Evolutionary conservation across 345 rosid genomes (phyloP), one percentile per base, ranked within the genome.

Genomic region (Camelina neglecta): DNA sequence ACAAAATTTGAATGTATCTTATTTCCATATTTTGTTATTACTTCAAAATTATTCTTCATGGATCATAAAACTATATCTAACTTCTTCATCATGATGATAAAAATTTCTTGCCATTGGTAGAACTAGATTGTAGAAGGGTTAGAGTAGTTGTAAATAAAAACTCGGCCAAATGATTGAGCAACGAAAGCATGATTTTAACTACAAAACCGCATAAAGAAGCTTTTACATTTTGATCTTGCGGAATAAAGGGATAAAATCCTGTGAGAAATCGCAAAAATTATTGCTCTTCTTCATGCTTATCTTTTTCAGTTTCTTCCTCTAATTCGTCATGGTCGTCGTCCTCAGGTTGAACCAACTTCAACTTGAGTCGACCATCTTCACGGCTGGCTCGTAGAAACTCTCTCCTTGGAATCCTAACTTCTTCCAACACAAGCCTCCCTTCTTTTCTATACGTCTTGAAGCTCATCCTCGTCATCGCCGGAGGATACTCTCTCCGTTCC

Each of bases 351-450:
- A 90, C 81, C 72, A 94, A 75, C 54, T 91, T 86, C 77, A 94
- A 83, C 82, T 69, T 87, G 64, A 94, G 77, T 18, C 98, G 73
- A 49, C 98, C 97, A 53, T 86, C 90, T 81, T 92, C 89, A 61
- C 98, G 89, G 11, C 83, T 82, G 2, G 97, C 95, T 54, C 79
- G 90, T 70, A 94, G 81, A 71, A 90, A 55, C 78, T 94, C 96
- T 77, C 87, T 87, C 56, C 83, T 84, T 2, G 96, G 96, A 50
- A 88, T 82, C 69, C 80, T 88, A 16, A 92, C 84, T 84, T 90
- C 90, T 76, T 85, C 90, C 36, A 92, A 87, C 26, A 94, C 92
- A 70, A 92, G 84, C 74, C 98, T 84, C 7, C 97, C 97, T 48
- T 89, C 90, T 13, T 89, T 81, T 76, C 96, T 74, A 61, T 90